Evolutionary conservation across 495 filamentous ascomycete genomes (phyloP).

Genomic region (Hypoxylon lienhwacheense): DNA sequence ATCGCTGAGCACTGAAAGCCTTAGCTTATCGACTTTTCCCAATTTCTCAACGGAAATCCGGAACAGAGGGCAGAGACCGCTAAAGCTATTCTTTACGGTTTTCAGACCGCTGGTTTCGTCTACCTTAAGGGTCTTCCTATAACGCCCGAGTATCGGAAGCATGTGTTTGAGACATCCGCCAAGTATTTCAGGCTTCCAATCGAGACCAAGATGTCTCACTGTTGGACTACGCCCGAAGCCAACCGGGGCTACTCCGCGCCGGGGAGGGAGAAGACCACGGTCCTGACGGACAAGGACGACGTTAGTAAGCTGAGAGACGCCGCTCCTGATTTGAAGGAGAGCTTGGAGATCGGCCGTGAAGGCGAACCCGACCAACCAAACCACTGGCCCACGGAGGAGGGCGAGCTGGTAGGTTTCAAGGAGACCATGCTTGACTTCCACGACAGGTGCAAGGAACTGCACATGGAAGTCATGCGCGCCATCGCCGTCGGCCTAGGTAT

Average conservation of each 20-base stretch:
- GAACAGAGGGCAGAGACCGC: conserved; percentile 67
- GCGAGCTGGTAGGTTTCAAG: conserved; percentile 67
- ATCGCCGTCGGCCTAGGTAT: conserved; percentile 84
- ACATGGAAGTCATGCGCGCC: conserved; percentile 80
- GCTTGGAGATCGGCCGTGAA: conserved; percentile 80
- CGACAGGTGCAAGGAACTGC: conserved; percentile 69
- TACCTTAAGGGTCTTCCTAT: conserved; percentile 84
- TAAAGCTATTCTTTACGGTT: conserved; percentile 71
- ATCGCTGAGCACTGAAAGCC: conserved; percentile 19
- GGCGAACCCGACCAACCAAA: conserved; percentile 69
- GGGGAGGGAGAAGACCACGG: conserved; percentile 76
- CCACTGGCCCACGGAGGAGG: conserved; percentile 73
- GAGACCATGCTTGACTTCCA: conserved; percentile 73
- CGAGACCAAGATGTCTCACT: conserved; percentile 67
- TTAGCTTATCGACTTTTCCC: conserved; percentile 84
- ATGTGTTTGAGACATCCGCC: conserved; percentile 71
- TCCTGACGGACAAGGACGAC: conserved; percentile 57
- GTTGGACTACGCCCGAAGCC: conserved; percentile 70
- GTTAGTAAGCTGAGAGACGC: conserved; percentile 61
- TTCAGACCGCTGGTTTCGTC: conserved; percentile 85
- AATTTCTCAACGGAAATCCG: conserved; percentile 67
- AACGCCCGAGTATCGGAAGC: conserved; percentile 56
- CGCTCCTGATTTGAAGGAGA: conserved; percentile 80
- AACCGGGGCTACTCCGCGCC: conserved; percentile 78
- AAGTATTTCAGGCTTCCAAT: conserved; percentile 75